Evolutionary conservation across 352 stramenopile species (phyloP).

Genomic region (Albugo candida): DNA sequence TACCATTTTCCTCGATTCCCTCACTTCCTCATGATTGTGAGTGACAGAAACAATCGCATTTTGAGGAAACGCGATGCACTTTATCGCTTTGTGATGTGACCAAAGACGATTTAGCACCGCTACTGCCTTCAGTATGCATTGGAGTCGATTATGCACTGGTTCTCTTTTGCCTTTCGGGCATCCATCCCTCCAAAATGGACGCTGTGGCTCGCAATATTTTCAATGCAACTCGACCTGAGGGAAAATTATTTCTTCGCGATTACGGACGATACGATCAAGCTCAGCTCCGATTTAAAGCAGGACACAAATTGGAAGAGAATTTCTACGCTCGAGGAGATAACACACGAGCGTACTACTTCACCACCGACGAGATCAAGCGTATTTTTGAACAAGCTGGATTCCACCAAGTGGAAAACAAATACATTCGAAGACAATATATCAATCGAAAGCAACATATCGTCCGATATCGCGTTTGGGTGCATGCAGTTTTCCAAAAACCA

Average conservation of each 20-base stretch:
- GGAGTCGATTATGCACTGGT: conserved; percentile 70
- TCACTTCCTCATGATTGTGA: conserved; percentile 8
- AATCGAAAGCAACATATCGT: conserved; percentile 74
- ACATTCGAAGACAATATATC: conserved; percentile 74
- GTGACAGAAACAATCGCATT: conserved; percentile 63
- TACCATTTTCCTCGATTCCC: conserved; percentile 12
- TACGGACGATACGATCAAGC: conserved; percentile 92
- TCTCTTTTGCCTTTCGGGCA: conserved; percentile 81
- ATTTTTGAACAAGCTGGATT: conserved; percentile 42
- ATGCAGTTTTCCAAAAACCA: conserved; percentile 71
- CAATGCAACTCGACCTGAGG: conserved; percentile 45
- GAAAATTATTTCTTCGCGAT: conserved; percentile 86
- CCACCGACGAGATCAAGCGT: conserved; percentile 49
- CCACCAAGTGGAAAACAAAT: conserved; percentile 53
- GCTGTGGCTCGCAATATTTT: conserved; percentile 75
- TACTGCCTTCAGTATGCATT: conserved; percentile 24
- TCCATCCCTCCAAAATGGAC: conserved; percentile 79
- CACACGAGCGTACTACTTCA: conserved; percentile 92
- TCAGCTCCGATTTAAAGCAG: conserved; percentile 82
- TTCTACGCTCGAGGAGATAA: conserved; percentile 92
- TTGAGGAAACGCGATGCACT: conserved; percentile 36
- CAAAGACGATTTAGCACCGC: conserved; percentile 33
- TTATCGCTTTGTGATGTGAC: conserved; percentile 76
- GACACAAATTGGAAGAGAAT: conserved; percentile 83
- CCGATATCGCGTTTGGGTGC: conserved; percentile 77